Conservation (phyloP, 345 rosid species). For the Barbarea vulgaris region DNA sequence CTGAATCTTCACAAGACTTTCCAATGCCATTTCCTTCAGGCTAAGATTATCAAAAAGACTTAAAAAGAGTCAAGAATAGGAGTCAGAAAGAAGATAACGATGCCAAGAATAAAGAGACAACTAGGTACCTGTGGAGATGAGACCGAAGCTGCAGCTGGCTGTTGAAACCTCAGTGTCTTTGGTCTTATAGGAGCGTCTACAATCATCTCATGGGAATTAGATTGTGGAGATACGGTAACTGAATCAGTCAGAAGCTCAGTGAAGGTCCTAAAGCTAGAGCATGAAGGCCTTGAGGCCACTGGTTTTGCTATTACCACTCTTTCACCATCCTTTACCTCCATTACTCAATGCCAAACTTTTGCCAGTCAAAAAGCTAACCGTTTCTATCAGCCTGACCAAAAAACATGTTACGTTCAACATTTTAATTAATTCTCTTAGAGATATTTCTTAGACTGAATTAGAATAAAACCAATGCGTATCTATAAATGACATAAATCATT, state of each 20-base stretch:
- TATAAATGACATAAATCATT: background rate
- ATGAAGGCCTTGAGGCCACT: conserved; percentile 82
- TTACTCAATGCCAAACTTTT: conserved; percentile 22
- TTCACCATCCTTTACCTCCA: conserved; percentile 74
- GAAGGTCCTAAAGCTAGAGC: conserved; percentile 63
- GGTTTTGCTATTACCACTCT: conserved; percentile 77
- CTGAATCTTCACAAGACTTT: conserved; percentile 51
- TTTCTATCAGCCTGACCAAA: background rate
- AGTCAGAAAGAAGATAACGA: conserved; percentile 8
- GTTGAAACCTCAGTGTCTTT: conserved; percentile 70
- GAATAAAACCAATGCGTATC: background rate
- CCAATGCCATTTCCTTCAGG: conserved; percentile 27
- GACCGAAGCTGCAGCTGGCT: conserved; percentile 43
- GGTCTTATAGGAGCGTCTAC: conserved; percentile 71
- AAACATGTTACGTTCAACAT: background rate
- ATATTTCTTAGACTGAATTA: background rate
- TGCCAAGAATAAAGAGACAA: background rate
- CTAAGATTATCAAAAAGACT: conserved; percentile 25
- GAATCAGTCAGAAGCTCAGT: conserved; percentile 73
- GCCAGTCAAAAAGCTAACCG: conserved; percentile 3
- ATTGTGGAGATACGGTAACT: conserved; percentile 51
- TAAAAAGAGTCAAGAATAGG: conserved; percentile 25
- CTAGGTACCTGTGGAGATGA: conserved; percentile 52
- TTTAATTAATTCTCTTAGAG: background rate
- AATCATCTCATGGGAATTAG: conserved; percentile 43